A percentile compares a stretch with the other conserved stretches of the same genome.
Conservation (phyloP, 2,329 filamentous ascomycete species). For the Sporothrix luriei region DNA sequence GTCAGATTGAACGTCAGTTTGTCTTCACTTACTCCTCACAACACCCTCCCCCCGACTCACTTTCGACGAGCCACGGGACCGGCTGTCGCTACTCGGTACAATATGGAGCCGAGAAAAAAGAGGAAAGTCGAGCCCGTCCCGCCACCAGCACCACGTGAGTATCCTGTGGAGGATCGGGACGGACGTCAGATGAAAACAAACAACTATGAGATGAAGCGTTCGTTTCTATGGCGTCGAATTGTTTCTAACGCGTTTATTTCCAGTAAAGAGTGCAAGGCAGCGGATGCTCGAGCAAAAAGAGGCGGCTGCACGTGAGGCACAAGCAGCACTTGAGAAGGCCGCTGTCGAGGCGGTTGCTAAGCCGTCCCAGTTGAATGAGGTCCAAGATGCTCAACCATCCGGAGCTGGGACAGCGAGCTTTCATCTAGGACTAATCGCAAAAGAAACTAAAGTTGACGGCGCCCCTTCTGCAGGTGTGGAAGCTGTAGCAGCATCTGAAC, state of each 20-base stretch:
- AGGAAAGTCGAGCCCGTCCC: slow-evolving; percentile 47
- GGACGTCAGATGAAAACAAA: not conserved
- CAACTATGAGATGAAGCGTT: not conserved
- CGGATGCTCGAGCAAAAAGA: slow-evolving; percentile 22
- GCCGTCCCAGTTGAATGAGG: not conserved
- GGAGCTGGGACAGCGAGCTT: not conserved
- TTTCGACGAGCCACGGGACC: not conserved
- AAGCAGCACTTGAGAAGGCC: slow-evolving; percentile 6
- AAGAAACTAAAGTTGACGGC: not conserved
- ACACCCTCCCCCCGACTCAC: not conserved
- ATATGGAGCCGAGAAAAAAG: slow-evolving; percentile 40
- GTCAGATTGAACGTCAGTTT: slow-evolving; percentile 2
- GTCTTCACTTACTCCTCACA: not conserved
- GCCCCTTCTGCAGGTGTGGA: not conserved
- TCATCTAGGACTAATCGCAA: not conserved
- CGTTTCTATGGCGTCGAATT: not conserved
- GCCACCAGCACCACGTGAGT: slow-evolving; percentile 43
- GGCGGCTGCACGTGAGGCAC: slow-evolving; percentile 5
- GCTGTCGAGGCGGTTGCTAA: not conserved
- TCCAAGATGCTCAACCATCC: not conserved
- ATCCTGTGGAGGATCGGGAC: not conserved
- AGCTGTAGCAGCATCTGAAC: not conserved
- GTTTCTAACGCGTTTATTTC: not conserved
- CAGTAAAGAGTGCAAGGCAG: slow-evolving; percentile 12
- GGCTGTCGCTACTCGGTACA: not conserved